phyloP scores from a whole-genome alignment of 2,329 filamentous ascomycete genomes.

The Pseudogymnoascus sp. region DNA sequence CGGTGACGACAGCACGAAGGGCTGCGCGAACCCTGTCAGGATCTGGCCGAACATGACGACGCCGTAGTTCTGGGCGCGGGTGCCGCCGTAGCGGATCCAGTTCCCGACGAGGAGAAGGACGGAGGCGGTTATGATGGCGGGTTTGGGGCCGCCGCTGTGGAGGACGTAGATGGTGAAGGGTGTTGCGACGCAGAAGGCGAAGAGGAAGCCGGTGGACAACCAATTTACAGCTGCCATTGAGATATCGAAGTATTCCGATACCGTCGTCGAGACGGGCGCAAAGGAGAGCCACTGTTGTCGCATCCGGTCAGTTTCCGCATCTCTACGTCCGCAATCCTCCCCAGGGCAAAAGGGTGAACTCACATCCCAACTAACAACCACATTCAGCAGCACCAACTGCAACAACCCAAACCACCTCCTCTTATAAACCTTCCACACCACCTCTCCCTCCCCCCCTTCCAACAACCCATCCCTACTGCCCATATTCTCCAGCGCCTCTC shows the following conservation, averaged over 20 bases:
- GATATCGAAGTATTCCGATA: slow-evolving; percentile 68
- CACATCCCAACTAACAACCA: slow-evolving; percentile 93
- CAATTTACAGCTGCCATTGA: slow-evolving; percentile 77
- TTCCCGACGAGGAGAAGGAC: slow-evolving; percentile 72
- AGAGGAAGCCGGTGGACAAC: slow-evolving; percentile 81
- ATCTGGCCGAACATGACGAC: slow-evolving; percentile 87
- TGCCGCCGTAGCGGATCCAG: slow-evolving; percentile 82
- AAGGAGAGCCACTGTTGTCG: slow-evolving; percentile 78
- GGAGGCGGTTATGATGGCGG: slow-evolving; percentile 65
- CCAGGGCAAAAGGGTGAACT: slow-evolving; percentile 33
- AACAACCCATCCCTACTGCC: not conserved
- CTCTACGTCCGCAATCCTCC: not conserved
- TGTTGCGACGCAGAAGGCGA: slow-evolving; percentile 66
- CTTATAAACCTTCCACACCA: slow-evolving; percentile 58
- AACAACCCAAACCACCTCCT: slow-evolving; percentile 80
- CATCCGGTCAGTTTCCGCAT: not conserved
- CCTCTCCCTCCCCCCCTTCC: not conserved
- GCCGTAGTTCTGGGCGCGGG: slow-evolving; percentile 50
- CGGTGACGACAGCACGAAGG: slow-evolving; percentile 82
- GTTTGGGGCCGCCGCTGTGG: slow-evolving; percentile 67
- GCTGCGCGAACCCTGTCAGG: slow-evolving; percentile 79
- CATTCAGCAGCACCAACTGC: slow-evolving; percentile 80
- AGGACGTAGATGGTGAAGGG: slow-evolving; percentile 70
- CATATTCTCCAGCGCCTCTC: slow-evolving; percentile 1
- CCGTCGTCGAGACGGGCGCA: slow-evolving; percentile 67